phyloP scores from a whole-genome alignment of 495 filamentous ascomycete genomes.

The Peziza echinospora region DNA sequence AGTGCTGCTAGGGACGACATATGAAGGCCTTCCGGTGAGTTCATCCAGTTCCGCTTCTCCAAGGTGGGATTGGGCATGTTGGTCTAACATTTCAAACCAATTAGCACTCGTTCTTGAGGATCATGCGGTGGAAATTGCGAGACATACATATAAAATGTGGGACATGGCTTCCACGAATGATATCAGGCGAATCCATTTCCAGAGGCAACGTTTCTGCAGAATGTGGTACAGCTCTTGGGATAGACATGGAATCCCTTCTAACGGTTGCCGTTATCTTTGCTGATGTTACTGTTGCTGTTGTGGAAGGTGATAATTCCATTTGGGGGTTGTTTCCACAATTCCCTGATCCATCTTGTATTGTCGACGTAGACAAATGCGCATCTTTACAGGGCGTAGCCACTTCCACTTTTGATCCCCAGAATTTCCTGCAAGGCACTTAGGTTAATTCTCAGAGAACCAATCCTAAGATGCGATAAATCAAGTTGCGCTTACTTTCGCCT shows the following conservation, averaged over 20 bases:
- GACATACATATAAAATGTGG: conserved; percentile 41
- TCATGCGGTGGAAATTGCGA: conserved; percentile 1
- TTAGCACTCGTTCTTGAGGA: conserved; percentile 3
- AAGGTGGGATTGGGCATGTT: neutral
- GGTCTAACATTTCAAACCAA: neutral
- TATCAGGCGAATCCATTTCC: no score
- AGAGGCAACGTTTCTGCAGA: neutral
- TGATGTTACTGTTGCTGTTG: no score
- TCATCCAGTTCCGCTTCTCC: conserved; percentile 19
- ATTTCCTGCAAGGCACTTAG: conserved; percentile 11
- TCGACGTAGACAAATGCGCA: no score
- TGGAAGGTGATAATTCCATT: no score
- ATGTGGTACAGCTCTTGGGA: neutral
- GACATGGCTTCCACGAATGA: conserved; percentile 26
- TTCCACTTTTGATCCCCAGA: conserved; percentile 19
- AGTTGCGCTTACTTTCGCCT: conserved; percentile 48
- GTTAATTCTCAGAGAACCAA: neutral
- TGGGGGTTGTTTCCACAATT: no score
- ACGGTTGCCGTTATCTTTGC: no score
- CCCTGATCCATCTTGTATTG: no score
- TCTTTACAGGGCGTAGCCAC: no score
- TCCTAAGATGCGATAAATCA: neutral
- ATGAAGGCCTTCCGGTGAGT: conserved; percentile 25
- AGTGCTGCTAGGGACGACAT: conserved; percentile 29
- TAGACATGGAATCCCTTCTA: neutral